A percentile compares a stretch with the other conserved stretches of the same genome.
Conservation (phyloP, 768 basidiomycete species). For the Amanita phalloides region DNA sequence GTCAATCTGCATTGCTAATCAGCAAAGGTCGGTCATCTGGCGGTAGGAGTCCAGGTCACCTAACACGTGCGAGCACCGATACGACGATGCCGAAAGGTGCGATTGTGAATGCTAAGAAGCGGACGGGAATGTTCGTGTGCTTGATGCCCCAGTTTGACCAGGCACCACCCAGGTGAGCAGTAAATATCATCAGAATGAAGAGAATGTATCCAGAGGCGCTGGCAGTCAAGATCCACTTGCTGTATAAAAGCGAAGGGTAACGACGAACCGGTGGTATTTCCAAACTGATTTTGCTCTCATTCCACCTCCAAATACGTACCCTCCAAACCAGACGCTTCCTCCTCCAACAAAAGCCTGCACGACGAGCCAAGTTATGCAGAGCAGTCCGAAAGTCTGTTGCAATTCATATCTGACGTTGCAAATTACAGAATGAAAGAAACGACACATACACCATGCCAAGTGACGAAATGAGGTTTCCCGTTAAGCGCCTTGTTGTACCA, state of each 20-base stretch:
- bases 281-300: conserved; percentile 63
- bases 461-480: conserved; percentile 45
- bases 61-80: conserved; percentile 36
- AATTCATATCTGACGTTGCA: neutral
- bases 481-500: conserved; percentile 47
- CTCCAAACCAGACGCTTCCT: conserved; percentile 70
- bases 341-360: conserved; percentile 54
- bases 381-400: conserved; percentile 51
- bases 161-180: conserved; percentile 59
- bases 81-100: conserved; percentile 37
- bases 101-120: conserved; percentile 42
- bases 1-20: conserved; percentile 29
- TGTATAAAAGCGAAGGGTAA: neutral
- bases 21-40: neutral
- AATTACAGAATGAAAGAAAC: neutral
- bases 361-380: conserved; percentile 49
- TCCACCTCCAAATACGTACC: conserved; percentile 61
- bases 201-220: conserved; percentile 70
- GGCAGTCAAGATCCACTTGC: conserved; percentile 1
- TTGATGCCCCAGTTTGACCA: conserved; percentile 50
- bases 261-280: conserved; percentile 69
- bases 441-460: conserved; percentile 63
- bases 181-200: conserved; percentile 47
- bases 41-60: conserved; percentile 24
- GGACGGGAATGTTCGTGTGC: conserved; percentile 25